Base-by-base conservation (phyloP, 2,329 filamentous ascomycete genomes). In the Pseudogymnoascus sp. region DNA sequence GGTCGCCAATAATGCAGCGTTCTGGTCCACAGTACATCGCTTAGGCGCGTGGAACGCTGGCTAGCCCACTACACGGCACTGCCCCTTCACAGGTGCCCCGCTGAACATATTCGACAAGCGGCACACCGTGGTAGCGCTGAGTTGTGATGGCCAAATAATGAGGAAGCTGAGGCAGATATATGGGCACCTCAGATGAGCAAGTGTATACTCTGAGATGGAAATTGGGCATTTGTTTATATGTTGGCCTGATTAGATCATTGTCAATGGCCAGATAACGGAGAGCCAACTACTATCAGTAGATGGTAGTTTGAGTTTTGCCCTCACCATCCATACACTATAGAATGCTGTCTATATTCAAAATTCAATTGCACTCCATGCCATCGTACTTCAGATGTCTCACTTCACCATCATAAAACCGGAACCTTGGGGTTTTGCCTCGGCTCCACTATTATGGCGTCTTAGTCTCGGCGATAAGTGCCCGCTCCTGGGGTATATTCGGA, bases 381-480 rank as follows among this genome's bases (percentile, higher is more conserved):
- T 33, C 50, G 17, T 33, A 33, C 50, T 33, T 17, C 19, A 40
- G 4, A 60, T 60, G 33, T 60, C 59, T 60, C 35, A 40, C 31
- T 23, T 56, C n/a, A 33, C 26, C 26, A 40, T 60, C 37, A 19
- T 19, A 15, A 26, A 40, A 38, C 59, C 11, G 33, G 35, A 31
- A 40, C 59, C 38, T 40, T 40, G 35, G 23, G 23, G 33, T 60
- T 40, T 38, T n/a, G 33, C 35, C 38, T 60, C 35, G 38, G 59
- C 59, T 60, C 59, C 35, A 60, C 59, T 31, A 40, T 26, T 38
- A 31, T 40, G 59, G 35, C 38, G 35, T 60, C 10, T 40, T 60
- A 38, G 59, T 42, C 21, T 42, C 38, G 59, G 35, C 59, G 59
- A 60, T 60, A 60, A 60, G 35, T 38, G 59, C 35, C 33, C 59